These are phyloP conservation scores for Bruguiera gymnorhiza DNA, from an alignment of 345 rosid species.

Conservation along the genomic window DNA sequence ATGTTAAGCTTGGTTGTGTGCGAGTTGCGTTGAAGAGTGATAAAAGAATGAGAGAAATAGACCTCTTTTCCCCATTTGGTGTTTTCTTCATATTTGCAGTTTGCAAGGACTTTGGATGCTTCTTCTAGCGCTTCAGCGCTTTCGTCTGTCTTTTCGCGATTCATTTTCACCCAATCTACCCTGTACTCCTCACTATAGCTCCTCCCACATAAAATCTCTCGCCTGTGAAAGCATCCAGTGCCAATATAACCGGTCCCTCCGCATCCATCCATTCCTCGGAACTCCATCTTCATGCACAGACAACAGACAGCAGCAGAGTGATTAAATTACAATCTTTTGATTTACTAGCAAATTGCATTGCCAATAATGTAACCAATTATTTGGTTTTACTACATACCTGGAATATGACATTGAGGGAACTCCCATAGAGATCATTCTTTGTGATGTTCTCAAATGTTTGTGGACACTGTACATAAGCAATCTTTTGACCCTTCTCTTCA, in stretches of 20 bases:
- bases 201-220: constrained; percentile 29
- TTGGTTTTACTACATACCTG: background rate
- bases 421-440: constrained; percentile 52
- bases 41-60: background rate
- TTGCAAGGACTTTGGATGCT: constrained; percentile 27
- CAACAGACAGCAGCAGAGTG: background rate
- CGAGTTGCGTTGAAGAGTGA: background rate
- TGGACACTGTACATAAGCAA: constrained; percentile 70
- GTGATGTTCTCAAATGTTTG: constrained; percentile 53
- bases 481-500: constrained; percentile 51
- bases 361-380: background rate
- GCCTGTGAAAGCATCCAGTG: constrained; percentile 38
- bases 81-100: constrained; percentile 25
- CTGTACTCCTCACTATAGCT: constrained; percentile 10
- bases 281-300: constrained; percentile 20
- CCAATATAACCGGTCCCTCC: constrained; percentile 34
- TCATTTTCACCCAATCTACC: background rate
- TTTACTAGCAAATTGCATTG: background rate
- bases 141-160: background rate
- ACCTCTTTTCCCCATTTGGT: constrained; percentile 35
- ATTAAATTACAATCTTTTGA: background rate
- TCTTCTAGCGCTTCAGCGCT: constrained; percentile 18
- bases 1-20: background rate
- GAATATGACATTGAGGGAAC: background rate
- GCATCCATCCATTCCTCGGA: constrained; percentile 28